These are phyloP conservation scores for Dactylellina cionopaga DNA, from an alignment of 2,329 filamentous ascomycete species.

Conservation along the genomic window DNA sequence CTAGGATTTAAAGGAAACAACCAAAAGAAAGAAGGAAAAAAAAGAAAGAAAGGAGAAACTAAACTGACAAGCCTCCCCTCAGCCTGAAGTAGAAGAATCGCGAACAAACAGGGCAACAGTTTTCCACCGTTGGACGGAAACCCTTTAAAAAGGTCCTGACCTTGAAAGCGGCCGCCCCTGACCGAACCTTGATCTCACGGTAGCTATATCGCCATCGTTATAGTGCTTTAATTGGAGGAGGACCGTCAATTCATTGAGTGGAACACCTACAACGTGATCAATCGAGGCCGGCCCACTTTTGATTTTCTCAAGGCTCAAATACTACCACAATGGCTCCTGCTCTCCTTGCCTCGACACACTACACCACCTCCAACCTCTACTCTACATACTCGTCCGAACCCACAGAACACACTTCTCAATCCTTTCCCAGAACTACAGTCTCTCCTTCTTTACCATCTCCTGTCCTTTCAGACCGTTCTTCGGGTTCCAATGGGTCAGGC, in stretches of 20 bases:
- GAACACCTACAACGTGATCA: constrained; percentile 42
- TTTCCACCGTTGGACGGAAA: constrained; percentile 22
- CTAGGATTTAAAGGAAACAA: constrained; percentile 17
- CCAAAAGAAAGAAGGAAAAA: constrained; percentile 14
- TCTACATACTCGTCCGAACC: constrained; percentile 41
- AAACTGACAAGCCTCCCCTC: constrained; percentile 19
- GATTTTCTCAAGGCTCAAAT: constrained; percentile 3
- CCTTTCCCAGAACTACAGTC: constrained; percentile 40
- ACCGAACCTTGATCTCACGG: constrained; percentile 5
- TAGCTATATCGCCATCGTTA: constrained; percentile 28
- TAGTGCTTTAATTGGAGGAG: constrained; percentile 51
- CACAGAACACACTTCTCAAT: constrained; percentile 30
- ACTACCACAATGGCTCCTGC: constrained; percentile 46
- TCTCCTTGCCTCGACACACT: constrained; percentile 48
- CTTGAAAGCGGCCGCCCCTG: constrained; percentile 19
- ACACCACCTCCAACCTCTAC: constrained; percentile 42
- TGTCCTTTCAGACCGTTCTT: constrained; percentile 43
- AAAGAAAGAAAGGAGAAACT: constrained; percentile 20
- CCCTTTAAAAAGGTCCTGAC: constrained; percentile 35
- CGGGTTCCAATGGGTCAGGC: constrained; percentile 48
- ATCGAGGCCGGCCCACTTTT: constrained; percentile 29
- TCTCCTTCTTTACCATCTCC: constrained; percentile 45
- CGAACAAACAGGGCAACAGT: constrained; percentile 28
- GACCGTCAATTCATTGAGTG: constrained; percentile 40
- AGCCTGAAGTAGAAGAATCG: constrained; percentile 24